Evolutionary conservation across 2,329 filamentous ascomycete species (phyloP).

Genomic region (Cladosporium sp.): DNA sequence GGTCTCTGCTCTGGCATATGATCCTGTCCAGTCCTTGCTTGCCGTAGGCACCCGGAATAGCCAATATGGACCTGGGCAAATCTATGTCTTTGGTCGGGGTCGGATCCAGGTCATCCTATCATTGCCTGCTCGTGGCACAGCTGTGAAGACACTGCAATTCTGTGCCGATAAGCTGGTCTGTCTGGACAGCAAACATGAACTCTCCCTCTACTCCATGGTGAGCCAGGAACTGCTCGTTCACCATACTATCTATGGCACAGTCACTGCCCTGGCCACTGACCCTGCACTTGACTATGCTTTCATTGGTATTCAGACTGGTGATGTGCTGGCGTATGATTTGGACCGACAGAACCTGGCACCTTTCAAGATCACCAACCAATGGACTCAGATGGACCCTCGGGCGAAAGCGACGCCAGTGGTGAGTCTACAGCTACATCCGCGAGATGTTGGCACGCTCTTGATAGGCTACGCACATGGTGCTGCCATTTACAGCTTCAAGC

Average conservation of each 20-base stretch:
- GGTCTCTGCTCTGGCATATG: constrained; percentile 79
- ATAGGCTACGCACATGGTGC: constrained; percentile 90
- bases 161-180: constrained; percentile 82
- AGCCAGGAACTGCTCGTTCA: constrained; percentile 65
- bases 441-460: constrained; percentile 87
- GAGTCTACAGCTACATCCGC: constrained; percentile 79
- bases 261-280: constrained; percentile 75
- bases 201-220: constrained; percentile 79
- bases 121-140: constrained; percentile 66
- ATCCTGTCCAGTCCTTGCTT: constrained; percentile 89
- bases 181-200: constrained; percentile 81
- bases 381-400: constrained; percentile 70
- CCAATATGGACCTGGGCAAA: constrained; percentile 79
- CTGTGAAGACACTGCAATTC: constrained; percentile 78
- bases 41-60: constrained; percentile 89
- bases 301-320: constrained; percentile 65
- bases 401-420: constrained; percentile 67
- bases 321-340: constrained; percentile 89
- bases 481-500: constrained; percentile 91
- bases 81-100: constrained; percentile 83
- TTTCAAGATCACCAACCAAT: constrained; percentile 85
- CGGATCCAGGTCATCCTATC: constrained; percentile 75
- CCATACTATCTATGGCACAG: constrained; percentile 74
- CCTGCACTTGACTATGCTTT: constrained; percentile 93
- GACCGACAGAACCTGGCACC: constrained; percentile 75